Evolutionary conservation across 352 stramenopile species (phyloP).

Genomic region (Aphanomyces cochlioides): DNA sequence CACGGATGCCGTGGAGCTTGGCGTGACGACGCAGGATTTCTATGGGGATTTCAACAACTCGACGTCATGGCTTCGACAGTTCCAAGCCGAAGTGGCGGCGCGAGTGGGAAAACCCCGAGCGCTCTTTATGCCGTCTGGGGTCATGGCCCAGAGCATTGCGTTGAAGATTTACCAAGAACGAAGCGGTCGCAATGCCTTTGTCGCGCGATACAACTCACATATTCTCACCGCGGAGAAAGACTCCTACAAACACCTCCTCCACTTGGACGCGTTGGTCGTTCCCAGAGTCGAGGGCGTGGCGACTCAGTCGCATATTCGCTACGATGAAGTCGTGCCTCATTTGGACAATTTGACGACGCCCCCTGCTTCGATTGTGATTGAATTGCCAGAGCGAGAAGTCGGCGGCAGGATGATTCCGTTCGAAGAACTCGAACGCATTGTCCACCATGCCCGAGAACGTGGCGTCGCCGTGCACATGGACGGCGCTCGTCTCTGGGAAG

Average conservation of each 20-base stretch:
- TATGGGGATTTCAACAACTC: conserved; percentile 31
- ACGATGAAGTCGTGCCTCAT: conserved; percentile 30
- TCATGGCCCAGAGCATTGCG: conserved; percentile 37
- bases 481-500: conserved; percentile 63
- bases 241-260: conserved; percentile 42
- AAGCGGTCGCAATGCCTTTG: conserved; percentile 34
- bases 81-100: conserved; percentile 33
- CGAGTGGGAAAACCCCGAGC: conserved; percentile 32
- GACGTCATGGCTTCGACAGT: conserved; percentile 23
- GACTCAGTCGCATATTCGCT: conserved; percentile 21
- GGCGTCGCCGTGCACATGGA: conserved; percentile 58
- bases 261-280: conserved; percentile 42
- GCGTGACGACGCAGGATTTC: conserved; percentile 28
- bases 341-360: neutral
- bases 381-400: conserved; percentile 61
- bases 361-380: conserved; percentile 37
- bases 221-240: conserved; percentile 56
- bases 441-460: conserved; percentile 33
- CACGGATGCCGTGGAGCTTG: neutral
- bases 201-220: conserved; percentile 52
- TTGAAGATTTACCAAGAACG: conserved; percentile 26
- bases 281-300: conserved; percentile 25
- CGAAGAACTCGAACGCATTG: conserved; percentile 45
- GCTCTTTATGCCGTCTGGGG: conserved; percentile 34
- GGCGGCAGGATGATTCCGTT: conserved; percentile 56